Base-by-base conservation (phyloP, 805 yeast genomes). In the Candida xiaguanensis region DNA sequence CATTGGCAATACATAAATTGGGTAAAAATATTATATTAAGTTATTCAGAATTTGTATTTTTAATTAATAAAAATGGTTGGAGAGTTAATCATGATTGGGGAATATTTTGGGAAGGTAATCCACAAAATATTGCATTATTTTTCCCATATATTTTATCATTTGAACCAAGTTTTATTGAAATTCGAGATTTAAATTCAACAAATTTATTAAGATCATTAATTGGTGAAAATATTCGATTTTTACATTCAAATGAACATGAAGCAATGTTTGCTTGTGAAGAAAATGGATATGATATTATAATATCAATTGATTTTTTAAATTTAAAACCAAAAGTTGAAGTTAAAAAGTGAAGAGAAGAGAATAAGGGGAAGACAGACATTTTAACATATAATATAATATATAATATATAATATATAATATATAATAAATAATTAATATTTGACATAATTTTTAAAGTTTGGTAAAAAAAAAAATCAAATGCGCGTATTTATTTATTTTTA, bases 61-160 rank as follows among this genome's bases (percentile, higher is more conserved):
- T 86, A 62, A 95, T 93, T 50, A 90, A 93, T 55, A 76, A 85
- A 43, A 90, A 90, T 59, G 99, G 99, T 17, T 93, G 99, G 99
- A 76, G 97, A 50, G 83, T 95, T 14, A 79, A 90, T 46, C 87
- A 93, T 31, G 91, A 87, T 37, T 90, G 96, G 90, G 84, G 90
- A 48, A 83, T 93, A 38, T 81, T 85, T 56, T 93, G 99, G 99
- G 98, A 93, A 64, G 97, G 98, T 26, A 77, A 81, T 37, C 98
- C 99, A 5, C 93, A 85, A 54, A 80, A 82, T 45, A 88, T 93
- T 59, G 95, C 97, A 13, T 72, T 93, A 33, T 88, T 95, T 76
- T 91, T 90, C 64, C 99, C 99, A 3, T 91, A 89, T 56, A 69
- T 93, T 39, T 65, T 93, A 36, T 93, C 96, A 4, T 93, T 93